Conservation (phyloP, 352 stramenopile species). For the Phytopythium litorale region DNA sequence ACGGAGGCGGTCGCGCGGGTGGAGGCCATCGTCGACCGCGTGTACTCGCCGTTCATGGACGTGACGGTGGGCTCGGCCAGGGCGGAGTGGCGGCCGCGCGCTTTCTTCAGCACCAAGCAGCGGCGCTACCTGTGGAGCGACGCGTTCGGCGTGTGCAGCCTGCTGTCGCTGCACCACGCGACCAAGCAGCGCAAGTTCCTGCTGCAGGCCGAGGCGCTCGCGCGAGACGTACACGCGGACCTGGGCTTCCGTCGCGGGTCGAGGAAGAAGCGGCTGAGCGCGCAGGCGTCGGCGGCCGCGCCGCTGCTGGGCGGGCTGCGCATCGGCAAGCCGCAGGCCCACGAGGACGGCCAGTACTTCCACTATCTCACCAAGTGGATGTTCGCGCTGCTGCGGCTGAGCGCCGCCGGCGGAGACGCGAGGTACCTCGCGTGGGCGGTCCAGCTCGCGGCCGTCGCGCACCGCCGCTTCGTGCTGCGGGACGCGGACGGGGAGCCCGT, state of each 20-base stretch:
- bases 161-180: slow-evolving; percentile 19
- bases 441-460: neutral
- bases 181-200: slow-evolving; percentile 9
- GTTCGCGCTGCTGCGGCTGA: slow-evolving; percentile 30
- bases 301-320: slow-evolving; percentile 22
- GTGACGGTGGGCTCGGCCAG: neutral
- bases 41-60: neutral
- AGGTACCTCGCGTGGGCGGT: neutral
- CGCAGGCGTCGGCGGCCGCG: neutral
- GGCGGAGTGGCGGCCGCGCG: slow-evolving; percentile 11
- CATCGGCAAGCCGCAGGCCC: slow-evolving; percentile 26
- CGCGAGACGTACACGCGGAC: slow-evolving; percentile 19
- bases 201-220: slow-evolving; percentile 21
- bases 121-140: slow-evolving; percentile 32
- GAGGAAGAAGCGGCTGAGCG: slow-evolving; percentile 8
- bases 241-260: slow-evolving; percentile 21
- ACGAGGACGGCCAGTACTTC: slow-evolving; percentile 35
- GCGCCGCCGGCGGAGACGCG: slow-evolving; percentile 9
- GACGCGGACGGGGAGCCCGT: slow-evolving; percentile 11
- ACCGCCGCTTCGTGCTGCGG: slow-evolving; percentile 18
- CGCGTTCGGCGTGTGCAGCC: slow-evolving; percentile 30
- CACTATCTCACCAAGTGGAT: slow-evolving; percentile 43
- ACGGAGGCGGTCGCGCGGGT: neutral
- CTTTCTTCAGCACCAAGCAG: slow-evolving; percentile 18
- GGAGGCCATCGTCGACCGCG: neutral